Evolutionary conservation across 805 yeast species (phyloP), one percentile per base, ranked within the genome.

Genomic region (Debaryomyces prosopidis): DNA sequence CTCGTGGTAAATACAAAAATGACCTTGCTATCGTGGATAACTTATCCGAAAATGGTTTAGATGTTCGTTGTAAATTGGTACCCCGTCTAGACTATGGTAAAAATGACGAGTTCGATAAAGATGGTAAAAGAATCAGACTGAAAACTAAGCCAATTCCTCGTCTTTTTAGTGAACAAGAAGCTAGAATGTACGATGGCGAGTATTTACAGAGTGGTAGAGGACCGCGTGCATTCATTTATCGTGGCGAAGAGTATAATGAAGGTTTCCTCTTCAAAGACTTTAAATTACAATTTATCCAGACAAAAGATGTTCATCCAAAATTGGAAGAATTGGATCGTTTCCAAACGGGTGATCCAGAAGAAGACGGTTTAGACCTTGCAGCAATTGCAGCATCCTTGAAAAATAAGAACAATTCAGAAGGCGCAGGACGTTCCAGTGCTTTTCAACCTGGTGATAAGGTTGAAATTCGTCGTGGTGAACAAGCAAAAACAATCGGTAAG

Each of bases 361-460:
- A 88, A 48, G 74, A 69, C 34, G 91, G 91, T n/a, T 79, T 94
- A 55, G 97, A 94, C 62, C 74, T 94, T 46, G 82, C 90, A 3
- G 81, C 91, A 0, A 82, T 94, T 53, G 94, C 97, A 1, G 89
- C 90, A 50, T 81, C 89, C n/a, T 75, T 94, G 54, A 88, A 88
- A 60, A 80, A 80, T 51, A 66, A 66, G 52, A 64, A 60, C 39
- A 53, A 55, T 30, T 48, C 54, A 19, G 66, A 59, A 14, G 57
- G 50, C 4, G 55, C 61, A 4, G 59, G 60, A 19, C 57, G 55
- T 36, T 59, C 68, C 9, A 60, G 69, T 30, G 64, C 71, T 6
- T 92, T 91, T 72, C 96, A 89, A 65, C 89, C 95, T 5, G 97
- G 96, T 54, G 99, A 94, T 65, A 80, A 87, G 54, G 97, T 94